Conservation (phyloP, 495 filamentous ascomycete species). For the Penicillium roqueforti region DNA sequence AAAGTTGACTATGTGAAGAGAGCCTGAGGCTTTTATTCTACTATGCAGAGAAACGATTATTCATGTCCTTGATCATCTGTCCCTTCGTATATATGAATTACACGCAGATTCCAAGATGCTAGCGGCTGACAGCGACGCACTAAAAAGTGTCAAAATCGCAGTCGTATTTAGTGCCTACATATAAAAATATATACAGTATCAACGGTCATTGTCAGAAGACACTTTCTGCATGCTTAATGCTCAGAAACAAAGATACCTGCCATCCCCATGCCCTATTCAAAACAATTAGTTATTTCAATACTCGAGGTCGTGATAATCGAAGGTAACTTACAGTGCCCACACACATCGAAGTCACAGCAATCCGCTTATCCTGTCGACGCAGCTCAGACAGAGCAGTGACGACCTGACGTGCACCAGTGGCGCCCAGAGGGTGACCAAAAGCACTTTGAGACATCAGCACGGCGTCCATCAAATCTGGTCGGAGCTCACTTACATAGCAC, state of each 20-base stretch:
- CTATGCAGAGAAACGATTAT: neutral
- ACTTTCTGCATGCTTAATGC: constrained; percentile 26
- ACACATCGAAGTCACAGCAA: constrained; percentile 83
- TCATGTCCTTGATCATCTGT: too few species aligned
- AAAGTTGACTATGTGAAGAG: constrained; percentile 17
- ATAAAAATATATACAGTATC: constrained; percentile 4
- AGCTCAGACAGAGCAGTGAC: constrained; percentile 80
- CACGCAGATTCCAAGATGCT: too few species aligned
- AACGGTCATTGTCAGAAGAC: neutral
- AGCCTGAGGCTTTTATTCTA: neutral
- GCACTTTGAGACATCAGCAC: constrained; percentile 40
- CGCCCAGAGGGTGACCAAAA: constrained; percentile 76
- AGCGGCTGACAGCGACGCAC: too few species aligned
- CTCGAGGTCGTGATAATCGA: neutral
- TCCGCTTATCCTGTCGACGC: constrained; percentile 70
- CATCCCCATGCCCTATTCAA: constrained; percentile 51
- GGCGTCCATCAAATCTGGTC: neutral
- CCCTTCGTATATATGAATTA: too few species aligned
- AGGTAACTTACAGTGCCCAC: constrained; percentile 61
- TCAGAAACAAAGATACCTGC: constrained; percentile 52
- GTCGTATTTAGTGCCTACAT: neutral
- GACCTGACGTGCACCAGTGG: constrained; percentile 75
- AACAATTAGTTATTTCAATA: constrained; percentile 4
- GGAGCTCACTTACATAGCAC: constrained; percentile 53
- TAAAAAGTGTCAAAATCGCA: too few species aligned